Evolutionary conservation across 1,139 yeast species (phyloP).

Genomic region (Sugiyamaella japonica): DNA sequence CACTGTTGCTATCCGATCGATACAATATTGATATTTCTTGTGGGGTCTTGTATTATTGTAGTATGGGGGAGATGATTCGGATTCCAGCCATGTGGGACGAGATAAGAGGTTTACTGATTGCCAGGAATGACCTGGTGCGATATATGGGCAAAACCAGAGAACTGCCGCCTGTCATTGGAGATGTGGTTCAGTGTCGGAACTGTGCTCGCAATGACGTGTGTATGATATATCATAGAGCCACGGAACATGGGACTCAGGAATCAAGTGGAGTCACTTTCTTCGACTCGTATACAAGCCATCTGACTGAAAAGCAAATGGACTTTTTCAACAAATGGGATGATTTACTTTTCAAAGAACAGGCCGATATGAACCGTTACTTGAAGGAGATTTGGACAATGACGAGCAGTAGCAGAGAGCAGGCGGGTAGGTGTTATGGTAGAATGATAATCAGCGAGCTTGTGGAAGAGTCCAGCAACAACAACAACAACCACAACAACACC

Average conservation of each 20-base stretch:
- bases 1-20: constrained; percentile 74
- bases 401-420: constrained; percentile 58
- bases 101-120: constrained; percentile 62
- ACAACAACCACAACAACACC: constrained; percentile 4
- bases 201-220: constrained; percentile 67
- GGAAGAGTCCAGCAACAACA: constrained; percentile 14
- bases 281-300: constrained; percentile 53
- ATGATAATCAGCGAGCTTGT: constrained; percentile 23
- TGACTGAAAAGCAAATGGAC: constrained; percentile 47
- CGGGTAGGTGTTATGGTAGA: constrained; percentile 57
- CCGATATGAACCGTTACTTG: constrained; percentile 52
- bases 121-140: constrained; percentile 69
- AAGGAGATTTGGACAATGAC: constrained; percentile 71
- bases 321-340: constrained; percentile 75
- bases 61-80: constrained; percentile 54
- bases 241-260: constrained; percentile 56
- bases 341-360: constrained; percentile 73
- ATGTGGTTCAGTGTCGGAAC: constrained; percentile 59
- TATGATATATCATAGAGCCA: constrained; percentile 62
- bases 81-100: constrained; percentile 46
- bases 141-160: constrained; percentile 48
- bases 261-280: constrained; percentile 44
- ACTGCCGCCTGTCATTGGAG: constrained; percentile 61
- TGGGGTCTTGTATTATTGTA: constrained; percentile 74
- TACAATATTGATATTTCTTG: constrained; percentile 66